Base-by-base conservation (phyloP, 202 grass and related monocot species). In the Schoenoplectus tabernaemontani region DNA sequence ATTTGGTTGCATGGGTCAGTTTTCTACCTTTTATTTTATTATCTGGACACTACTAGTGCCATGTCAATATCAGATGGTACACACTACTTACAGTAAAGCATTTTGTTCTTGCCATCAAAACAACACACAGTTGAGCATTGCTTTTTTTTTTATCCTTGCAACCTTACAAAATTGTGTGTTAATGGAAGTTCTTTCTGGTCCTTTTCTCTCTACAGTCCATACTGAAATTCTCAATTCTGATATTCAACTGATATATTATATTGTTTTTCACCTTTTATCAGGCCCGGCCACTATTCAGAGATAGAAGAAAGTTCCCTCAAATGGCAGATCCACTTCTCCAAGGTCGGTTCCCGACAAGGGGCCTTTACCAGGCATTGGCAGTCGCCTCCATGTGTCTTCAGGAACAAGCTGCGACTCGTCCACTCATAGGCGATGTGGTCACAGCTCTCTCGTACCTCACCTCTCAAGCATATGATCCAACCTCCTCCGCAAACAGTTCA, bases 1-100 rank as follows among this genome's bases (percentile, higher is more conserved):
- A 98, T 91, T 92, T 98, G 65, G 91, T 98, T 2, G 88, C 89
- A 67, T 98, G 95, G 95, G 95, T 98, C 89, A 54, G 89, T 79
- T 72, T 86, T 86, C 16, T 33, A 84, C 57, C 71, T 42, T 79
- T 82, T 68, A 28, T 53, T 23, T 59, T 76, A 65, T 37, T 76
- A 20, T 56, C 17, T 56, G 16, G 42, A 83, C 59, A 82, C 6
- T 15, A 24, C 64, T 54, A 57, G 9, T 46, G 85, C 76, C 2
- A 62, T 64, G 19, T 38, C 66, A 74, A 30, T 60, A 13, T 41
- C 62, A 47, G 69, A 24, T 15, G 37, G 57, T 74, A 68, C 22
- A 47, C 37, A 0, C 9, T 26, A 34, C 76, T 20, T 83, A 58
- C 13, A 74, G 74, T 51, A n/a, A 39, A 57, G 10, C 11, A 16